Conservation (phyloP, 495 filamentous ascomycete genomes). For the Immersiella caudata region DNA sequence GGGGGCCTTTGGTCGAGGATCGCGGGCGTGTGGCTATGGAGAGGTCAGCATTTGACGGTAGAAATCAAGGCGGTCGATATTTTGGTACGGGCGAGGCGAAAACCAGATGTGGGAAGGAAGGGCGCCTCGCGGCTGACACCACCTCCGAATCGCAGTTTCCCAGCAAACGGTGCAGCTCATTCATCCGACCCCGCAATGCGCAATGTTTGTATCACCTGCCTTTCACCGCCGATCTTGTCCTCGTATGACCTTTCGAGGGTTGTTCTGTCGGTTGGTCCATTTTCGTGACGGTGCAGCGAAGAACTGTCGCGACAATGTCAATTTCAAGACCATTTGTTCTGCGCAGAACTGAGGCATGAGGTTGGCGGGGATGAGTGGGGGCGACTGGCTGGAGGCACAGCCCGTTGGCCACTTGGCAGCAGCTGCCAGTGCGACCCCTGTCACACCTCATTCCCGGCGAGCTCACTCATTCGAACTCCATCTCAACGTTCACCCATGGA, state of each 20-base stretch:
- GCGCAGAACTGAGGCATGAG: neutral
- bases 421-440: neutral
- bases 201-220: constrained; percentile 35
- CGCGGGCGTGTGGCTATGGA: constrained; percentile 48
- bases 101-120: neutral
- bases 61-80: neutral
- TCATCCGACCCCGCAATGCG: neutral
- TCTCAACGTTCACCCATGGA: no score
- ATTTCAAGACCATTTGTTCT: neutral
- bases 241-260: constrained; percentile 37
- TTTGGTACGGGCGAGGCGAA: neutral
- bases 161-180: neutral
- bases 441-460: neutral
- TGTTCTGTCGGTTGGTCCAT: constrained; percentile 42
- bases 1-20: constrained; percentile 59
- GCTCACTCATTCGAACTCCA: neutral
- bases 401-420: neutral
- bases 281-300: neutral
- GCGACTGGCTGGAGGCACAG: neutral
- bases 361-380: neutral
- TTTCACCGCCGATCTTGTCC: constrained; percentile 46
- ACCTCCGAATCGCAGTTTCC: neutral
- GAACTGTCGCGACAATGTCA: neutral
- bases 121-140: neutral
- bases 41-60: constrained; percentile 7